These are phyloP conservation scores for Cordyceps farinosa DNA, from an alignment of 2,329 filamentous ascomycete species.

Conservation along the genomic window DNA sequence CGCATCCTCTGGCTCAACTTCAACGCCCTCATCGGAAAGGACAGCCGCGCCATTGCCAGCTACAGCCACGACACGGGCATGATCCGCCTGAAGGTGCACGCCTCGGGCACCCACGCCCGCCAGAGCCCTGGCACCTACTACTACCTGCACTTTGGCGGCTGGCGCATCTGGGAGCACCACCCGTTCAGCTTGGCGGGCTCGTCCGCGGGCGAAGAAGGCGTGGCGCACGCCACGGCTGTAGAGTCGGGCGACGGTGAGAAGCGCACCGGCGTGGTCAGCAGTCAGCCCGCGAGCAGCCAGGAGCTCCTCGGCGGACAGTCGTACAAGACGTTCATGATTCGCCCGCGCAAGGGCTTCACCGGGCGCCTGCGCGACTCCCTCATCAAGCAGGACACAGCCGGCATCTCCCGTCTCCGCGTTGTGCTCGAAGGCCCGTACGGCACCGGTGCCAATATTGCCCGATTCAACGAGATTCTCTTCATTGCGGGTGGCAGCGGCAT, in stretches of 20 bases:
- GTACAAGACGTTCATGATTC: constrained; percentile 35
- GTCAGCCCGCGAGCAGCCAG: background rate
- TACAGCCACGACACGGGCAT: constrained; percentile 35
- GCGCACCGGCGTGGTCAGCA: constrained; percentile 20
- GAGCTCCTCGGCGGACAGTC: constrained; percentile 2
- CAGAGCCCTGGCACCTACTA: constrained; percentile 38
- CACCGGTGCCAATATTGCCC: constrained; percentile 28
- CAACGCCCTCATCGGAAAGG: constrained; percentile 26
- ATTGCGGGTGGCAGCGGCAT: constrained; percentile 38
- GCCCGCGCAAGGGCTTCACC: constrained; percentile 36
- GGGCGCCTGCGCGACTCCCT: constrained; percentile 27
- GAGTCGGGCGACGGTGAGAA: constrained; percentile 20
- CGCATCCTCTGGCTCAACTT: constrained; percentile 36
- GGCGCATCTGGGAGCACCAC: constrained; percentile 39
- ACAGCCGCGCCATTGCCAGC: constrained; percentile 29
- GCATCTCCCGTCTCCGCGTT: constrained; percentile 25
- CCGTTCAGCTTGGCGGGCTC: constrained; percentile 37
- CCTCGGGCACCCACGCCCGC: constrained; percentile 26
- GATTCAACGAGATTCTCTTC: constrained; percentile 33
- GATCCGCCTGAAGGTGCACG: constrained; percentile 34
- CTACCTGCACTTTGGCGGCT: constrained; percentile 36
- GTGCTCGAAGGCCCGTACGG: constrained; percentile 38
- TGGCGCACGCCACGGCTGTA: background rate
- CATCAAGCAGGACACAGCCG: constrained; percentile 19
- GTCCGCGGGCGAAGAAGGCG: constrained; percentile 1